Conservation (phyloP, 2,329 filamentous ascomycete genomes). For the Talaromyces sp. region DNA sequence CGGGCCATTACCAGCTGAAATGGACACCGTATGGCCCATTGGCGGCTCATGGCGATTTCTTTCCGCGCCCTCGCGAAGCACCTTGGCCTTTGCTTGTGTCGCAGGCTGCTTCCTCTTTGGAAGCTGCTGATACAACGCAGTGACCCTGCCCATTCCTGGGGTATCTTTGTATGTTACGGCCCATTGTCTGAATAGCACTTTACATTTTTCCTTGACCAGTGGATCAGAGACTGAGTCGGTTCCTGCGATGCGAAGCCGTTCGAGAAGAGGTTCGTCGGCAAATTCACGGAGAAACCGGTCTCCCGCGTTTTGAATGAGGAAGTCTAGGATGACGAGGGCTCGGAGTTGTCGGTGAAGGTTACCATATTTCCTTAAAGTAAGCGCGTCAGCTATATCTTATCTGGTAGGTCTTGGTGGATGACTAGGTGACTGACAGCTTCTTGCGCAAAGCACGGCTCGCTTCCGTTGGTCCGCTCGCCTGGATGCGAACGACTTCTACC, state of each 20-base stretch:
- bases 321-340: conserved; percentile 85
- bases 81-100: conserved; percentile 78
- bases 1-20: conserved; percentile 43
- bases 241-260: conserved; percentile 84
- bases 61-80: conserved; percentile 74
- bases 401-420: background rate
- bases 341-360: conserved; percentile 90
- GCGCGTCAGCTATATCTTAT: background rate
- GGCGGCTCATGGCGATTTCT: conserved; percentile 37
- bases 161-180: conserved; percentile 77
- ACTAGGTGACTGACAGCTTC: conserved; percentile 71
- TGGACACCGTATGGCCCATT: conserved; percentile 44
- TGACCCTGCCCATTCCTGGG: conserved; percentile 76
- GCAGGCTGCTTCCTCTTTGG: conserved; percentile 70
- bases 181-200: conserved; percentile 85
- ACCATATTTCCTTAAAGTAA: conserved; percentile 74
- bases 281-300: conserved; percentile 83
- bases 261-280: conserved; percentile 86
- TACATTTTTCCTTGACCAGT: conserved; percentile 85
- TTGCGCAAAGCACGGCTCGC: conserved; percentile 91
- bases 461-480: conserved; percentile 82
- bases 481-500: conserved; percentile 89
- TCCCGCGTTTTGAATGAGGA: conserved; percentile 91
- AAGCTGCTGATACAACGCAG: conserved; percentile 73
- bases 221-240: conserved; percentile 82